These are phyloP conservation scores for Vicia faba DNA, from an alignment of 306 rosid species.

Conservation along the genomic window DNA sequence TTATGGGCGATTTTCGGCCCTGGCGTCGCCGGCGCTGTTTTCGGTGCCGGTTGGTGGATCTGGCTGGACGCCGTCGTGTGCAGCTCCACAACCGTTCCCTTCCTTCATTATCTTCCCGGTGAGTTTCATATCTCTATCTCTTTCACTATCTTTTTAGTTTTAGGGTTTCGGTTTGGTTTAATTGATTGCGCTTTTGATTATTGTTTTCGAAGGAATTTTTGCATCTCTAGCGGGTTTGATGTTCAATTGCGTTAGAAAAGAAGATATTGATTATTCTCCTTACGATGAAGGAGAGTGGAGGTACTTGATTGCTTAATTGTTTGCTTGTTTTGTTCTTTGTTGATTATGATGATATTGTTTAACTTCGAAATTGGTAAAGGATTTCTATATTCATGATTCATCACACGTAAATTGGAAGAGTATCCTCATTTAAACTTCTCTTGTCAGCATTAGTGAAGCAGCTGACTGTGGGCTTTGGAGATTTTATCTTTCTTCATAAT, in stretches of 20 bases:
- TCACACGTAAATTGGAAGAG: too few relatives aligned
- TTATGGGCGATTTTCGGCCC: constrained; percentile 97
- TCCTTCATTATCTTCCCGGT: constrained; percentile 96
- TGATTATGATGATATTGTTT: background rate
- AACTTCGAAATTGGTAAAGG: background rate
- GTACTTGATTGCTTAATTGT: constrained; percentile 40
- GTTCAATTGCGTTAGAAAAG: constrained; percentile 98
- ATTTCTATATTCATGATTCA: constrained; percentile 6
- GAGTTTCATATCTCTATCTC: background rate
- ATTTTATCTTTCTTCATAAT: too few relatives aligned
- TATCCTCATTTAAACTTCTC: background rate
- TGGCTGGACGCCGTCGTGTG: constrained; percentile 99
- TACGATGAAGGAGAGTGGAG: constrained; percentile 99
- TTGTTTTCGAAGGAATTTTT: constrained; percentile 65
- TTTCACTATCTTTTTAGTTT: background rate
- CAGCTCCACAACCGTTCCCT: constrained; percentile 77
- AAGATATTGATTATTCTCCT: constrained; percentile 94
- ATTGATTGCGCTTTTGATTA: constrained; percentile 29
- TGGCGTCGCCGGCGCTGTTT: constrained; percentile 85
- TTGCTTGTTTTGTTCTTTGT: background rate
- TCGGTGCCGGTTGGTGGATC: constrained; percentile 99
- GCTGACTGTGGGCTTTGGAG: too few relatives aligned
- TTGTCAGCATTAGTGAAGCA: background rate
- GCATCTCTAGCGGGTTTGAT: constrained; percentile 93
- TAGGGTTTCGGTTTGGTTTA: constrained; percentile 61